Conservation (phyloP, 164 flowering plant genomes). For the Liquidambar formosana region DNA sequence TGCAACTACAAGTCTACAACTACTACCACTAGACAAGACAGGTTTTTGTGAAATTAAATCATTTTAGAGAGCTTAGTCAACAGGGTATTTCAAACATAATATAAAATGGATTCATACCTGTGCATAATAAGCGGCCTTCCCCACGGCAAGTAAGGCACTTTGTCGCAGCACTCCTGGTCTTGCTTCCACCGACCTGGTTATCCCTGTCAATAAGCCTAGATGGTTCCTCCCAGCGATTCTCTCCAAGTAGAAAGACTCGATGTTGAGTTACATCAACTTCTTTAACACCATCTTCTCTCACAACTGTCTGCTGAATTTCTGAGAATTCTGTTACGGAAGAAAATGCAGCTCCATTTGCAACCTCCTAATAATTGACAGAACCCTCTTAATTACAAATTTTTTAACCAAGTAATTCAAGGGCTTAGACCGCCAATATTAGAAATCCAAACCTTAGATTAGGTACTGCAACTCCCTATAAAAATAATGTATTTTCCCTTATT, state of each 20-base stretch:
- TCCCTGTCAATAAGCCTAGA: constrained; percentile 56
- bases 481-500: too few relatives aligned
- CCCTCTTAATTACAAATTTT: neutral
- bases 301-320: constrained; percentile 45
- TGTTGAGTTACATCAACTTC: constrained; percentile 47
- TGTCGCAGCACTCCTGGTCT: constrained; percentile 20
- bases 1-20: too few relatives aligned
- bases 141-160: constrained; percentile 80
- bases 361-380: constrained; percentile 32
- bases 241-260: constrained; percentile 93
- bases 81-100: neutral
- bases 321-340: constrained; percentile 52
- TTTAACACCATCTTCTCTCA: constrained; percentile 36
- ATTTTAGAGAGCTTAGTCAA: too few relatives aligned
- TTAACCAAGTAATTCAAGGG: constrained; percentile 1
- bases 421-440: neutral
- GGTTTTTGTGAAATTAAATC: too few relatives aligned
- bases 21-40: too few relatives aligned
- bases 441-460: neutral
- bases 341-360: constrained; percentile 59
- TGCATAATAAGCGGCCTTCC: constrained; percentile 81
- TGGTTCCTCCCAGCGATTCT: constrained; percentile 97
- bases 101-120: constrained; percentile 44
- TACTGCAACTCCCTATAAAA: too few relatives aligned
- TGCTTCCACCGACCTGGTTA: constrained; percentile 27